Evolutionary conservation across 371 early-diverging fungal species (phyloP).

Genomic region (Rhizopus stolonifer): DNA sequence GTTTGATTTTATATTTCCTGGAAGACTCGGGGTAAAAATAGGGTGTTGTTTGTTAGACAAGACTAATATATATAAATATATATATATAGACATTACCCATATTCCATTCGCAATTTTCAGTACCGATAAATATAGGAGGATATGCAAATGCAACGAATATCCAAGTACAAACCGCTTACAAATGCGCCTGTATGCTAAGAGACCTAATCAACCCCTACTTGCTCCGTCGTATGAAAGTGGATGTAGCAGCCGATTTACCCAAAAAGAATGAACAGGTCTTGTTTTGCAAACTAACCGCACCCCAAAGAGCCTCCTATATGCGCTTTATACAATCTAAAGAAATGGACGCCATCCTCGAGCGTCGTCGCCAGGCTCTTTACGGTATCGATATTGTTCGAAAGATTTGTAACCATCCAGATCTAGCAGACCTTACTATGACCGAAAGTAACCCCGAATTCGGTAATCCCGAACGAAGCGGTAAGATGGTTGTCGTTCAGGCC

Average conservation of each 20-base stretch:
- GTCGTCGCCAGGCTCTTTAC: slow-evolving; percentile 78
- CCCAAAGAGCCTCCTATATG: slow-evolving; percentile 80
- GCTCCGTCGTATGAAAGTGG: slow-evolving; percentile 90
- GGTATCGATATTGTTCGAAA: slow-evolving; percentile 96
- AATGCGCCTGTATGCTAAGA: slow-evolving; percentile 87
- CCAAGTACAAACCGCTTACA: slow-evolving; percentile 91
- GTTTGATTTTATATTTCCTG: slow-evolving; percentile 95
- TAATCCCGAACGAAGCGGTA: slow-evolving; percentile 70
- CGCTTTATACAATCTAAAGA: slow-evolving; percentile 72
- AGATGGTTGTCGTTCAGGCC: slow-evolving; percentile 85
- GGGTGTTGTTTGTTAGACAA: too few relatives aligned
- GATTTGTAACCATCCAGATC: slow-evolving; percentile 96
- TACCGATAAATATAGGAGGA: slow-evolving; percentile 91
- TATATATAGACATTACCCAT: slow-evolving; percentile 75
- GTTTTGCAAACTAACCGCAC: slow-evolving; percentile 85
- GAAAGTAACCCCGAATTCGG: slow-evolving; percentile 63
- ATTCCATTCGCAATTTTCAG: slow-evolving; percentile 88
- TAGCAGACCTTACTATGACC: slow-evolving; percentile 43
- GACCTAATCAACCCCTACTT: slow-evolving; percentile 95
- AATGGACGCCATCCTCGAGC: slow-evolving; percentile 78
- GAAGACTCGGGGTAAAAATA: slow-evolving; percentile 86
- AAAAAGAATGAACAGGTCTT: slow-evolving; percentile 93
- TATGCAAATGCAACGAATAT: slow-evolving; percentile 87
- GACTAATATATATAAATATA: too few relatives aligned
- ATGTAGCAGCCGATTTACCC: slow-evolving; percentile 91